Base-by-base conservation (phyloP, 1,284 basidiomycete genomes). In the Ustilago tritici region DNA sequence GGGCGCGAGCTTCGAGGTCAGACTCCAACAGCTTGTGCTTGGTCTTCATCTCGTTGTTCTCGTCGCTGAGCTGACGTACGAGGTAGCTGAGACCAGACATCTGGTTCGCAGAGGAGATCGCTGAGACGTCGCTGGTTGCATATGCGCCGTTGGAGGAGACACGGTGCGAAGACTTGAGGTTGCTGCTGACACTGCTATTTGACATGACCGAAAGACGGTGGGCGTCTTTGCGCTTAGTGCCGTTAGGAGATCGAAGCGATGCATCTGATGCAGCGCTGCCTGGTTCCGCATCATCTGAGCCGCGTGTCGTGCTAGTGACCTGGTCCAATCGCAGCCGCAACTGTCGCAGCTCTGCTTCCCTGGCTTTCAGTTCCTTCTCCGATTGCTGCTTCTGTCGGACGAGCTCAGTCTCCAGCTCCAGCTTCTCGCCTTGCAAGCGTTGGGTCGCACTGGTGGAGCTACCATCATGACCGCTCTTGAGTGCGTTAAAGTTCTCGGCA, bases 11-110 rank as follows among this genome's bases (percentile, higher is more conserved):
- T 88, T 95, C 94, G 36, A 65, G 58, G 28, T 61, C 60, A 15
- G 82, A 59, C 83, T 93, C 91, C 38, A 94, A 87, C 46, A 92
- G 86, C 82, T 92, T 92, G 85, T 90, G 91, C 76, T 89, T 89
- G 70, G 92, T 90, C 28, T 89, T 87, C 10, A 91, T 86, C n/a
- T 89, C 87, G 4, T 90, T 85, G 79, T 91, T 93, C 87, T 96
- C 95, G 78, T 92, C 91, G 84, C 93, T 92, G 52, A 96, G 88
- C 81, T 95, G 92, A 82, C 93, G 92, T 32, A 96, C 91, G 79
- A 97, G 93, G 19, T 88, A 81, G 62, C 92, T 92, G 52, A 90
- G 89, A 61, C 90, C 89, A 28, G 88, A 73, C 78, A 87, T 90
- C 87, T 91, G 91, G 70, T 89, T 89, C 35, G 90, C 79, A 17